phyloP scores from a whole-genome alignment of 2,329 filamentous ascomycete genomes.

The Paracoccidioides lutzii region DNA sequence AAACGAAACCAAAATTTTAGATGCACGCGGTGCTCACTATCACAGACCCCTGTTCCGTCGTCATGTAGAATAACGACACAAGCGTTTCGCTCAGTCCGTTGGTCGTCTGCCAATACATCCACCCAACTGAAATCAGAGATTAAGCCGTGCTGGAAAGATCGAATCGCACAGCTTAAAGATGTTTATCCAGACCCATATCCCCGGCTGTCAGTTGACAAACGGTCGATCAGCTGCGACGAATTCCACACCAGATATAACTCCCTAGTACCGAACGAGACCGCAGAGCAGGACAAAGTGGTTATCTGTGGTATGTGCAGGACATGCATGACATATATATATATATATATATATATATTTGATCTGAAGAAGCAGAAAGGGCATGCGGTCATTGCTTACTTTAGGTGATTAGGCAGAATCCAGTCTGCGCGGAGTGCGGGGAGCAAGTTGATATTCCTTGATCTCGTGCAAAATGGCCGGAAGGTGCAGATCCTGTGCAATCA shows the following conservation, averaged over 20 bases:
- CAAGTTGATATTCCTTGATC: conserved; percentile 73
- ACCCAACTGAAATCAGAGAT: conserved; percentile 3
- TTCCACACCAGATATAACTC: conserved; percentile 27
- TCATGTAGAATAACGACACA: background rate
- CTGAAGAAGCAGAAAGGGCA: conserved; percentile 10
- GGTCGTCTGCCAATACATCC: background rate
- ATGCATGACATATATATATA: no score
- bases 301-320: conserved; percentile 29
- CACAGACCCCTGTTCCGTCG: background rate
- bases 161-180: conserved; percentile 26
- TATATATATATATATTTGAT: no score
- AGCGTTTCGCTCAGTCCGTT: background rate
- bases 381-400: conserved; percentile 21
- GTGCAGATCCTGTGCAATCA: conserved; percentile 68
- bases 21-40: background rate
- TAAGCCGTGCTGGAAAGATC: conserved; percentile 23
- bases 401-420: conserved; percentile 55
- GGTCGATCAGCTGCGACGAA: conserved; percentile 22
- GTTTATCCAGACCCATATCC: conserved; percentile 28
- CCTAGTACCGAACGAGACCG: conserved; percentile 27
- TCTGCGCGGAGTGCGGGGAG: conserved; percentile 58
- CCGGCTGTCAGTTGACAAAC: conserved; percentile 20
- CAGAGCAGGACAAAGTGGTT: conserved; percentile 27
- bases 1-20: background rate
- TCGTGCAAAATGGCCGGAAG: conserved; percentile 57